phyloP scores from a whole-genome alignment of 768 basidiomycete genomes.

The Lanmaoa rubissima region DNA sequence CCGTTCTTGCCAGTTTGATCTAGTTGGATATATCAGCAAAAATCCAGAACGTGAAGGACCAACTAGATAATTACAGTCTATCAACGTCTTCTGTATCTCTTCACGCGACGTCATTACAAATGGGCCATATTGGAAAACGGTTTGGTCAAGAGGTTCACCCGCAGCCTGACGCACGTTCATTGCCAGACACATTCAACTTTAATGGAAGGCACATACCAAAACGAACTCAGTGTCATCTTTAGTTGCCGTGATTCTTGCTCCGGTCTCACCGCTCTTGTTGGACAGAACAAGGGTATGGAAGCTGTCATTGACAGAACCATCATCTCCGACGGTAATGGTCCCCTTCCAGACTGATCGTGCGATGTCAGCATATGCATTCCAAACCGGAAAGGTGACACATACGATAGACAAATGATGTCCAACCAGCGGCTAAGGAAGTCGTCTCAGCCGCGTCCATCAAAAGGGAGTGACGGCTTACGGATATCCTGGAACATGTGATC shows the following conservation, averaged over 20 bases:
- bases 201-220: slow-evolving; percentile 45
- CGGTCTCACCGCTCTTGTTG: slow-evolving; percentile 52
- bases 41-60: not conserved
- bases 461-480: slow-evolving; percentile 46
- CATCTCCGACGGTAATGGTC: slow-evolving; percentile 55
- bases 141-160: slow-evolving; percentile 87
- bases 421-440: slow-evolving; percentile 57
- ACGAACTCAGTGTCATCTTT: slow-evolving; percentile 71
- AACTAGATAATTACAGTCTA: slow-evolving; percentile 61
- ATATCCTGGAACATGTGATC: slow-evolving; percentile 75
- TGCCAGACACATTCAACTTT: not conserved
- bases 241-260: slow-evolving; percentile 60
- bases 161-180: slow-evolving; percentile 50
- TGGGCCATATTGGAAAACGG: slow-evolving; percentile 83
- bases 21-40: slow-evolving; percentile 28
- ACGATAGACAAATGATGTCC: slow-evolving; percentile 91
- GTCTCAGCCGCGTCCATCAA: not conserved
- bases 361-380: not conserved
- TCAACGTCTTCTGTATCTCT: slow-evolving; percentile 79
- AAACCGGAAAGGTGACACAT: slow-evolving; percentile 24
- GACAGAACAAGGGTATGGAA: slow-evolving; percentile 89
- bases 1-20: slow-evolving; percentile 79
- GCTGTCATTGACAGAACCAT: slow-evolving; percentile 43
- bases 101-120: slow-evolving; percentile 82
- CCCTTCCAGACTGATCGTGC: slow-evolving; percentile 44